Evolutionary conservation across 1,139 yeast genomes (phyloP), one percentile per base, ranked within the genome.

Genomic region (Waltiozyma sp.): DNA sequence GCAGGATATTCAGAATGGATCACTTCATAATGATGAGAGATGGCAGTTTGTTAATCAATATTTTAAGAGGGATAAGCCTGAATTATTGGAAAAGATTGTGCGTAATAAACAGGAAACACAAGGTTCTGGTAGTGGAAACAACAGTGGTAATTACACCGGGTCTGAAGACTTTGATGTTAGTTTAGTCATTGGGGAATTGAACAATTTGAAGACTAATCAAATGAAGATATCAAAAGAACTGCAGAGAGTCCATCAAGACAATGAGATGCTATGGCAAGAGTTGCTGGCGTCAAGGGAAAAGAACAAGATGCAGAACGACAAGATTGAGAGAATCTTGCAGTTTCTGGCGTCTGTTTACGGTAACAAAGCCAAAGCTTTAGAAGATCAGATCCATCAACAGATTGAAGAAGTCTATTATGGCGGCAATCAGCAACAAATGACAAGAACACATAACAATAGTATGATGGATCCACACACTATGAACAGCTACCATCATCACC

Each of bases 31-130:
- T 39, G 93, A 84, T 48, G 83, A 81, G 58, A 80, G 88, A 38
- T 91, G 97, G 96, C 96, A 89, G 57, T 91, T 91, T 64, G 75
- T 76, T 55, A 97, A 91, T 59, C 93, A 95, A 0, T 85, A 80
- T 50, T 91, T 91, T 62, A 74, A 74, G 48, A 73, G 74, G 36
- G 77, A 83, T 57, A 84, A 82, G 56, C 69, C 75, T 42, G 80
- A 77, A 21, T 72, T 83, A 35, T 68, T 88, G 44, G 91, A 84
- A 41, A 77, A 81, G 52, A 87, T 87, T 56, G 81, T 93, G 78
- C 60, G 95, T 82, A 61, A 75, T 80, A 42, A 79, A 62, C 69
- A 70, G 53, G 57, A 67, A 38, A 26, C n/a, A 11, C 31, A 26
- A 10, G 61, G 56, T 14, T 55, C 52, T 13, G 62, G 49, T 15